phyloP scores from a whole-genome alignment of 2,329 filamentous ascomycete species.

The Capronia epimyces region DNA sequence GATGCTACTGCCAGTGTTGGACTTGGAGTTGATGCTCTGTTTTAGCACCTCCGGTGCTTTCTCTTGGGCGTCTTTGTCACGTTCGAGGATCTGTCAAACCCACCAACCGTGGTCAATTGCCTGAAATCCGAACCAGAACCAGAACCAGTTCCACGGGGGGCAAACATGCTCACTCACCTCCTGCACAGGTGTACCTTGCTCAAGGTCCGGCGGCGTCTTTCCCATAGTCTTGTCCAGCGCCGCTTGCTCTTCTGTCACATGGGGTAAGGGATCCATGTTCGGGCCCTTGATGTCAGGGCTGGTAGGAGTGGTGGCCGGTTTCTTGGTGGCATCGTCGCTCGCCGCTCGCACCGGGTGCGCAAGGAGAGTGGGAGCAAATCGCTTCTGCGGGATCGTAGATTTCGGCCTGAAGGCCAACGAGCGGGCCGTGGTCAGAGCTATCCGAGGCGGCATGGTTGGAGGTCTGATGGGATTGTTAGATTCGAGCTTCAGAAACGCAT shows the following conservation, averaged over 20 bases:
- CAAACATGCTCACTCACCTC: conserved; percentile 47
- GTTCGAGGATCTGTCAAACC: conserved; percentile 55
- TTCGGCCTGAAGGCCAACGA: conserved; percentile 25
- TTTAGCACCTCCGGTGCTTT: conserved; percentile 64
- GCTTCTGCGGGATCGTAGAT: conserved; percentile 24
- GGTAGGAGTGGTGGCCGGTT: conserved; percentile 23
- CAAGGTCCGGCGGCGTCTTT: conserved; percentile 54
- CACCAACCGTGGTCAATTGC: not conserved
- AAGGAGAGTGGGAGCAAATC: conserved; percentile 15
- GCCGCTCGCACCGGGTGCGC: conserved; percentile 25
- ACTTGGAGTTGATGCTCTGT: conserved; percentile 48
- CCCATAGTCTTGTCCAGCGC: conserved; percentile 56
- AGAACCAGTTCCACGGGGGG: not conserved
- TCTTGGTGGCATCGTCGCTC: conserved; percentile 30
- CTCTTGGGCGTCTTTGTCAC: conserved; percentile 56
- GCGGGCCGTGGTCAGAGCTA: conserved; percentile 44
- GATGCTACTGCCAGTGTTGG: too few relatives aligned
- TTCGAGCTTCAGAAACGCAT: not conserved
- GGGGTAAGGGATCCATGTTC: conserved; percentile 50
- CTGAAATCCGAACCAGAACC: not conserved
- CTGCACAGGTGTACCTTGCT: conserved; percentile 61
- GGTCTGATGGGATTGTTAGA: not conserved
- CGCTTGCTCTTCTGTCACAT: conserved; percentile 62
- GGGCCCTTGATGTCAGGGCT: conserved; percentile 37
- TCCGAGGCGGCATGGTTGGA: conserved; percentile 50